Conservation (phyloP, 768 basidiomycete species). For the Psilocybe azurescens region DNA sequence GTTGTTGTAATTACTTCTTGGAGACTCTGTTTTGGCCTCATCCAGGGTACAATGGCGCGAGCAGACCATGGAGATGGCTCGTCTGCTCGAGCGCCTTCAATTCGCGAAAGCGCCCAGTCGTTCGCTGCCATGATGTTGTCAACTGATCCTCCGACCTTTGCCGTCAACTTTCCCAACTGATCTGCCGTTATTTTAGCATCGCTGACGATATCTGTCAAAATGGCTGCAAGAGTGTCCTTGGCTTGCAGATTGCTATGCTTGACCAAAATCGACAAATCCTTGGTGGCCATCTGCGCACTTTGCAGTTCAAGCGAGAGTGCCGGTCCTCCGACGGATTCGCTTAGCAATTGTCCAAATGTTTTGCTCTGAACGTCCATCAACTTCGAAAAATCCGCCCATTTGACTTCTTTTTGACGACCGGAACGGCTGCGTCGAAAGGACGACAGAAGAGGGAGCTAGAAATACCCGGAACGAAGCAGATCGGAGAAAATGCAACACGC, state of each 20-base stretch:
- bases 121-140: conserved; percentile 81
- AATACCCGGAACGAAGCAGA: conserved; percentile 68
- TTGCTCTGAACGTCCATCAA: conserved; percentile 65
- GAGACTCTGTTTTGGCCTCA: conserved; percentile 32
- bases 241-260: conserved; percentile 65
- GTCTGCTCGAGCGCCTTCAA: conserved; percentile 47
- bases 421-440: conserved; percentile 8
- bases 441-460: conserved; percentile 53
- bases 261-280: conserved; percentile 68
- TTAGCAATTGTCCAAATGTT: conserved; percentile 66
- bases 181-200: conserved; percentile 67
- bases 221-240: conserved; percentile 58
- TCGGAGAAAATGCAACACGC: conserved; percentile 53
- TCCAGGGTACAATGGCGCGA: conserved; percentile 46
- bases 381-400: conserved; percentile 65
- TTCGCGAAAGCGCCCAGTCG: conserved; percentile 67
- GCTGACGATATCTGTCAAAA: conserved; percentile 56
- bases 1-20: conserved; percentile 54
- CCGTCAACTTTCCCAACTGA: conserved; percentile 63
- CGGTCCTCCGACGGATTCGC: conserved; percentile 61
- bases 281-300: conserved; percentile 79
- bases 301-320: conserved; percentile 71
- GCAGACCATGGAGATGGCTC: conserved; percentile 37
- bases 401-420: conserved; percentile 27
- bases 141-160: conserved; percentile 75